Base-by-base conservation (phyloP, 2,329 filamentous ascomycete species). In the Westerdykella aurantiaca region DNA sequence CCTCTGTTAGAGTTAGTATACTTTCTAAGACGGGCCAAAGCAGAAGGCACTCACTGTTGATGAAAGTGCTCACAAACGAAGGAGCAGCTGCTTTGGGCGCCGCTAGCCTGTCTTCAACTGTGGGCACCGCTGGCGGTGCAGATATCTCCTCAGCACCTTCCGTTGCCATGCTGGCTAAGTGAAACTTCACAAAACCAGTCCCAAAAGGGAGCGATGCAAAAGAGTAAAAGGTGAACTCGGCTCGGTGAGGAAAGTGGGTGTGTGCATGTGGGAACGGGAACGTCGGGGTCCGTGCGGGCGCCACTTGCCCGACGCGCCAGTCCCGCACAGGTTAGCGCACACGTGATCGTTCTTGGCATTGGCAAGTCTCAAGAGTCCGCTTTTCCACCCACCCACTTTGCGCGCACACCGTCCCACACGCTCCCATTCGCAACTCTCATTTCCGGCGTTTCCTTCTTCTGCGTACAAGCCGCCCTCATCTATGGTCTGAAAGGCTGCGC, bases 1-100 rank as follows among this genome's bases (percentile, higher is more conserved):
- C 68, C 64, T 65, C 58, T 61, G 38, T 2, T 21, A 23, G 45
- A 17, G 42, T 9, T 37, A 58, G 45, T 57, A 55, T 44, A 38
- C 16, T 17, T 37, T 13, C 12, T 14, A 4, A n/a, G 4, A 39
- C 11, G 37, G 9, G 7, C 13, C 22, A 44, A 9, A n/a, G 17
- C 29, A 17, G 12, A 31, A 21, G 5, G 18, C 17, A 34, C 21
- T 39, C 23, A 41, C 35, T 43, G 47, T 44, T 45, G 38, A 45
- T 44, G 49, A 46, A 35, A 34, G 33, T 16, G 18, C 37, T 48
- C 21, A 38, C n/a, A 38, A 42, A 42, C 6, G 16, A n/a, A 3
- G 37, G 5, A 9, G 17, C 37, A 38, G 17, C n/a, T 6, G 16
- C 16, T 21, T 22, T 38, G 37, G 37, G 13, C 7, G 23, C 37